Evolutionary conservation across 192 early-diverging fungal genomes (phyloP).

Genomic region (Gamsiella multidivaricata): DNA sequence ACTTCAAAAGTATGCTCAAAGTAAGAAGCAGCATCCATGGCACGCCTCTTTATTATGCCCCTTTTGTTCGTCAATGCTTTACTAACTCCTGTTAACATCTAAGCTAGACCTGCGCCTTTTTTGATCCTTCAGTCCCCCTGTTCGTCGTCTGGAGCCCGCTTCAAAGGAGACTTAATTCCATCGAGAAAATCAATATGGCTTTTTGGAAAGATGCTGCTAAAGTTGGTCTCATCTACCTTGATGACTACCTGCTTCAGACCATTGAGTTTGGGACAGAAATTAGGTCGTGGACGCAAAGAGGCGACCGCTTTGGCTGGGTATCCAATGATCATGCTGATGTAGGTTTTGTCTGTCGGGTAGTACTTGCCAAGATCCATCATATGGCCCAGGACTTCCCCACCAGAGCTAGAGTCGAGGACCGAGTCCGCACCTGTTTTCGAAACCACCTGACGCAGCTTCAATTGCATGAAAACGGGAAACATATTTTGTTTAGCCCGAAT

Average conservation of each 20-base stretch:
- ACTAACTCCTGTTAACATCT: too few species aligned
- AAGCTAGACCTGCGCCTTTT: conserved; percentile 15
- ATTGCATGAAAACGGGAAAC: conserved; percentile 18
- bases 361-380: not conserved
- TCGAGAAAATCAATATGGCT: conserved; percentile 15
- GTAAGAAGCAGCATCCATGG: too few species aligned
- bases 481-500: conserved; percentile 5
- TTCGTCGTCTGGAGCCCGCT: conserved; percentile 8
- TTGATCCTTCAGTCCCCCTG: conserved; percentile 4
- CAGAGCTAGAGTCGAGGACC: conserved; percentile 10
- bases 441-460: conserved; percentile 9
- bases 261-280: not conserved
- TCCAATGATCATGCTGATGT: conserved; percentile 20
- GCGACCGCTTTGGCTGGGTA: conserved; percentile 21
- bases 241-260: conserved; percentile 3
- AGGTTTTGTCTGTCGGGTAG: conserved; percentile 22
- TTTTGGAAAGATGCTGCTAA: conserved; percentile 15
- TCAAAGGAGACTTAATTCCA: conserved; percentile 16
- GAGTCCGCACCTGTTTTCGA: not conserved
- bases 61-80: too few species aligned
- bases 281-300: conserved; percentile 17
- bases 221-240: conserved; percentile 14
- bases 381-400: not conserved
- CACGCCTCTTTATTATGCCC: too few species aligned
- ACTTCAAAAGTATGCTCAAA: too few species aligned